Evolutionary conservation across 1,284 basidiomycete genomes (phyloP).

Genomic region (Trametes versicolor): DNA sequence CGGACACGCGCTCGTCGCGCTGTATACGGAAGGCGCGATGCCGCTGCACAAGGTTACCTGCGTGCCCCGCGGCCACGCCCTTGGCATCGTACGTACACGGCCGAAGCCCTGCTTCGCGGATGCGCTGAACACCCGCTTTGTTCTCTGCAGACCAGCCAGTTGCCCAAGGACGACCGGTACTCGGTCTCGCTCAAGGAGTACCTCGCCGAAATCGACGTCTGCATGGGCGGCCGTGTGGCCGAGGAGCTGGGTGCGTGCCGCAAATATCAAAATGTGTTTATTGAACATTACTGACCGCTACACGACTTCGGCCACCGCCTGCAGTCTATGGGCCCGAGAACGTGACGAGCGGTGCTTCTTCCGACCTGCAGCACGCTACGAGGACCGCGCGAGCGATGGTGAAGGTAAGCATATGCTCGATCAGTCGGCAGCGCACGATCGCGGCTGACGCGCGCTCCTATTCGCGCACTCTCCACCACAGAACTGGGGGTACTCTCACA

Average conservation of each 20-base stretch:
- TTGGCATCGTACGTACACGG: constrained; percentile 77
- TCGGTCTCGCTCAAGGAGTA: constrained; percentile 81
- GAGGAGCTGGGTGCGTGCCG: constrained; percentile 81
- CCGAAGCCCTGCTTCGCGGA: background rate
- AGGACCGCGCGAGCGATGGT: constrained; percentile 89
- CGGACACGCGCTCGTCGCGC: constrained; percentile 90
- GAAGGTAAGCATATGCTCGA: constrained; percentile 60
- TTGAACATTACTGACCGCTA: constrained; percentile 22
- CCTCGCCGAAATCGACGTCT: constrained; percentile 86
- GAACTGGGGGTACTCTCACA: constrained; percentile 87
- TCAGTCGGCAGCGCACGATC: constrained; percentile 7
- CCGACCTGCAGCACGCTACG: constrained; percentile 86
- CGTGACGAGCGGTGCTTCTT: constrained; percentile 90
- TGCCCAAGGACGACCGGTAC: constrained; percentile 85
- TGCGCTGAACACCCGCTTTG: constrained; percentile 1
- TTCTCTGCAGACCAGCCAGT: constrained; percentile 75
- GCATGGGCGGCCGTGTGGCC: constrained; percentile 92
- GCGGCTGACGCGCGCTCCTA: constrained; percentile 22
- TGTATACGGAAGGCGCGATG: constrained; percentile 93
- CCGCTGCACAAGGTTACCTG: constrained; percentile 97
- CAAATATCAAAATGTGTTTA: background rate
- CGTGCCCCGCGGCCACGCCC: constrained; percentile 91
- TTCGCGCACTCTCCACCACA: constrained; percentile 27
- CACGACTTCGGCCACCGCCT: constrained; percentile 10
- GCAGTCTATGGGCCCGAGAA: constrained; percentile 89